Conservation (phyloP, 2,329 filamentous ascomycete genomes). For the Lachnellula cervina region DNA sequence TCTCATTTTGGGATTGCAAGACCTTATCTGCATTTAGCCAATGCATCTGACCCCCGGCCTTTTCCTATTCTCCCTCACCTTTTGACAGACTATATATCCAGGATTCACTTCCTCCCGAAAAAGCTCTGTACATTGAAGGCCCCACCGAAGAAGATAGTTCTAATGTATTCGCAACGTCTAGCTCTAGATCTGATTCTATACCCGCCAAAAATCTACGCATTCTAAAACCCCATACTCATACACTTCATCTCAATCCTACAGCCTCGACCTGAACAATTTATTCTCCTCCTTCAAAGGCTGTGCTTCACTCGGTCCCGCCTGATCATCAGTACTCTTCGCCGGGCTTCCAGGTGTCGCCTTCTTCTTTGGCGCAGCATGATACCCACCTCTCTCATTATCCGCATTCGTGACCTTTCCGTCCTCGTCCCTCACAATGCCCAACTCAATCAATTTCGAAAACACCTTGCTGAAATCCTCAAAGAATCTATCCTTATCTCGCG, state of each 20-base stretch:
- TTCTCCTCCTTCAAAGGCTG: constrained; percentile 35
- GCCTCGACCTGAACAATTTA: constrained; percentile 22
- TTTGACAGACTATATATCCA: too few species aligned
- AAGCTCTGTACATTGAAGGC: neutral
- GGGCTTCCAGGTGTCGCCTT: constrained; percentile 32
- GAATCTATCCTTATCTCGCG: constrained; percentile 56
- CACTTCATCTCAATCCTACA: constrained; percentile 16
- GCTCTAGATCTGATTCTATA: constrained; percentile 6
- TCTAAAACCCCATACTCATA: constrained; percentile 4
- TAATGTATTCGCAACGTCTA: neutral
- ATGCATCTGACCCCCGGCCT: too few species aligned
- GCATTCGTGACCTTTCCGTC: constrained; percentile 48
- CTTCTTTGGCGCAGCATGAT: constrained; percentile 54
- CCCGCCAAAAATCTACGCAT: constrained; percentile 2
- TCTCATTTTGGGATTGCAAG: neutral
- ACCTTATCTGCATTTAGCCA: neutral
- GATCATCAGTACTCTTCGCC: constrained; percentile 29
- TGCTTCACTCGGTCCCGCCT: constrained; percentile 34
- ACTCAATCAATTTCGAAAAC: constrained; percentile 56
- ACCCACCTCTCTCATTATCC: constrained; percentile 54
- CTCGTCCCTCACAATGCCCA: constrained; percentile 53
- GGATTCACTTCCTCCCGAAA: too few species aligned
- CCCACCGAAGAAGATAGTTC: neutral
- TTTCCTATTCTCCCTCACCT: too few species aligned
- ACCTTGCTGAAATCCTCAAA: constrained; percentile 55